A percentile compares a stretch with the other conserved stretches of the same genome.
These are phyloP conservation scores for Mangifera indica DNA, from an alignment of 345 rosid species.

Conservation along the genomic window DNA sequence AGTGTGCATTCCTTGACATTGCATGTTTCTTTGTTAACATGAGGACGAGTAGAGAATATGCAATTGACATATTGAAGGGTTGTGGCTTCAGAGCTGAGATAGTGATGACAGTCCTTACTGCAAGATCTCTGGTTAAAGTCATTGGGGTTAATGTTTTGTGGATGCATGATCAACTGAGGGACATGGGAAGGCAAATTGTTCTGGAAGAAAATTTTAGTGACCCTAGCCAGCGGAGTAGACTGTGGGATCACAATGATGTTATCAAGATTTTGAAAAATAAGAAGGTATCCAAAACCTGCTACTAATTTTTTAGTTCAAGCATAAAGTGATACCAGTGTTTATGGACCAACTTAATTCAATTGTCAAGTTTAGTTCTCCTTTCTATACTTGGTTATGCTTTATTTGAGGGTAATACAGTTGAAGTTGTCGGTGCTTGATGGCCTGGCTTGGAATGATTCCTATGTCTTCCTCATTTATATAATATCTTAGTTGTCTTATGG, in stretches of 20 bases:
- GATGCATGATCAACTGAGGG: slow-evolving; percentile 80
- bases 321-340: no score
- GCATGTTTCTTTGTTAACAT: slow-evolving; percentile 58
- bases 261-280: slow-evolving; percentile 30
- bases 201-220: slow-evolving; percentile 19
- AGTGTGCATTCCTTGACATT: slow-evolving; percentile 61
- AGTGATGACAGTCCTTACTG: slow-evolving; percentile 41
- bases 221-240: slow-evolving; percentile 54
- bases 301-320: no score
- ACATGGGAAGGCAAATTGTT: slow-evolving; percentile 74
- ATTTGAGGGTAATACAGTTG: no score
- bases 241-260: slow-evolving; percentile 62
- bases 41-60: slow-evolving; percentile 44
- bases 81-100: slow-evolving; percentile 55
- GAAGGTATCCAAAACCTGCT: slow-evolving; percentile 34
- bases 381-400: no score
- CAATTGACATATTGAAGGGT: slow-evolving; percentile 48
- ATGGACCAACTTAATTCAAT: no score
- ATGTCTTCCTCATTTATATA: no score
- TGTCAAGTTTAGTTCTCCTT: no score
- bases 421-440: no score
- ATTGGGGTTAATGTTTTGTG: slow-evolving; percentile 28
- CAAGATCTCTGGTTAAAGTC: slow-evolving; percentile 53
- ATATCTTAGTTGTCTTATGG: no score
- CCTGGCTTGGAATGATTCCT: no score